Conservation (phyloP, 305 asterid species). For the Withania somnifera region DNA sequence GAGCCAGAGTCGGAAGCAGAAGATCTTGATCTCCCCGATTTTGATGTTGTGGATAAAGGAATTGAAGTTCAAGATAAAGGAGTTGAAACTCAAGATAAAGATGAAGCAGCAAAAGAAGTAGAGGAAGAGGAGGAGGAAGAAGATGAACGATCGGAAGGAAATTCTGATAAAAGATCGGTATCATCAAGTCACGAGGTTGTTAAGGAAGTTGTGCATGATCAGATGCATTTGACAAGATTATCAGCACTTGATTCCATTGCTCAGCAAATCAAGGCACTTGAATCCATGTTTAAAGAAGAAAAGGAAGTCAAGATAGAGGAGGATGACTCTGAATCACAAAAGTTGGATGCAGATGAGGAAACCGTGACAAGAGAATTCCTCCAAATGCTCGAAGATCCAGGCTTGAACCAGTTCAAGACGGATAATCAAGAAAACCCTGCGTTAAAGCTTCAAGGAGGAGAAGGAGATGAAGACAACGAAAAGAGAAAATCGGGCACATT, state of each 20-base stretch:
- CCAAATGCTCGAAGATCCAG: constrained; percentile 60
- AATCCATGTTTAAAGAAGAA: constrained; percentile 59
- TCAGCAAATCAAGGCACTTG: constrained; percentile 86
- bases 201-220: constrained; percentile 79
- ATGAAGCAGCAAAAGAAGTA: constrained; percentile 14
- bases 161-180: constrained; percentile 41
- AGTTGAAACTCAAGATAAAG: constrained; percentile 29
- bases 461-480: constrained; percentile 8
- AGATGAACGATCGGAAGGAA: constrained; percentile 35
- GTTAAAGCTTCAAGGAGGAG: constrained; percentile 12
- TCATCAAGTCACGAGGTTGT: constrained; percentile 54
- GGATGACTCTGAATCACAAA: constrained; percentile 28
- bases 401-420: constrained; percentile 11
- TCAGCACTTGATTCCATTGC: constrained; percentile 77
- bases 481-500: constrained; percentile 28
- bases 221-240: constrained; percentile 36
- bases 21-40: constrained; percentile 58
- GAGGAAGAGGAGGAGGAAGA: constrained; percentile 52
- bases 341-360: constrained; percentile 72
- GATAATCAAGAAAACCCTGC: constrained; percentile 11
- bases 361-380: constrained; percentile 77
- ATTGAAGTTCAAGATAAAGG: constrained; percentile 69
- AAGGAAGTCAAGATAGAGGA: constrained; percentile 17
- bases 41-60: constrained; percentile 84
- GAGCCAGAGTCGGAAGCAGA: constrained; percentile 33